Evolutionary conservation across 495 filamentous ascomycete species (phyloP), one percentile per base, ranked within the genome.

Genomic region (Thozetella sp.): DNA sequence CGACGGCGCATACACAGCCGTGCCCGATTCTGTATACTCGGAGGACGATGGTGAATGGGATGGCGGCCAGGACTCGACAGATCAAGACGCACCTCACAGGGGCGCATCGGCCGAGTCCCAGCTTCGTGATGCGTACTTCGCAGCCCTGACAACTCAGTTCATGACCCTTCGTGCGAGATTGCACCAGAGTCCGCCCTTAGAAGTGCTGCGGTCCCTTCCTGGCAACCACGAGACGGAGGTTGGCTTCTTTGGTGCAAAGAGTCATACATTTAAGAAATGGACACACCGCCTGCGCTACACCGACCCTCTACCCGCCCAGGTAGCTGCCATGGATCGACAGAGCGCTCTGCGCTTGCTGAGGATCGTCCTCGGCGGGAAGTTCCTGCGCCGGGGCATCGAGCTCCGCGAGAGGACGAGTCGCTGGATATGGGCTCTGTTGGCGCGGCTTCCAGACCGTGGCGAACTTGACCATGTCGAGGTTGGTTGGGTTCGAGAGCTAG

Each of bases 1-100:
- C 24, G 86, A 93, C 65, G 90, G 90, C 34, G 87, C 89, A n/a
- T 93, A 89, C 60, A 81, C 82, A 12, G 88, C 85, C 13, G 75
- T 71, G 1, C 81, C 82, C 1, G 66, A 69, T 2, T 37, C 54
- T 1, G 50, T 61, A 27, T 30, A 27, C 11, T 64, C 62, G 3
- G 60, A 68, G 25, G 56, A 63, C 22, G 27, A 68, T 22, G 60
- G 61, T 6, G 60, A 55, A 11, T 51, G 59, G n/a, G 53, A 66
- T 11, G 56, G 26, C 17, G 50, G 59, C 2, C 56, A 65, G 17
- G 56, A 68, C 11, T 51, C 55, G 11, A 52, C 55, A 6, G 48
- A 55, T 24, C 53, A 53, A 13, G 53, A 54, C n/a, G 56, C 19
- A 27, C 10, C 6, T 17, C 17, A 37, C 22, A 25, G 55, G 22